Conservation (phyloP, 176 grass and related monocot genomes). For the Melocanna baccifera region DNA sequence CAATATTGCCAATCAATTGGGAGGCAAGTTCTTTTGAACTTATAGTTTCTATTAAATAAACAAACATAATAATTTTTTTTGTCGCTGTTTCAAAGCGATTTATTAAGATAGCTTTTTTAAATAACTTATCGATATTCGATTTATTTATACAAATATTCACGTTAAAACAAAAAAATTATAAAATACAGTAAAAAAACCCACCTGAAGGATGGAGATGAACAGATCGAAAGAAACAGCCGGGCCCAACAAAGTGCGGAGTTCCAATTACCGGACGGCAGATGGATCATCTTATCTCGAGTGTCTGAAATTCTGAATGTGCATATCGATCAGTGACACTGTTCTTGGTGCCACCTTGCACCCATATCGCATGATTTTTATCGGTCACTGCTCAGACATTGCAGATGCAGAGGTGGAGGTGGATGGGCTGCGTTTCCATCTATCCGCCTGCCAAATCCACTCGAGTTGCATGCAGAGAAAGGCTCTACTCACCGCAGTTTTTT, state of each 20-base stretch:
- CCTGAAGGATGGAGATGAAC: background rate
- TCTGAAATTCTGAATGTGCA: background rate
- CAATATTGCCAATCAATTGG: background rate
- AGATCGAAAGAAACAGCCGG: background rate
- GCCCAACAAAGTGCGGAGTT: background rate
- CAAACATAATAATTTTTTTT: no score
- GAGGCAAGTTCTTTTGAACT: no score
- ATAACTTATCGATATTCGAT: no score
- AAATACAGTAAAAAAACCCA: no score
- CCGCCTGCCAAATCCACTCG: no score
- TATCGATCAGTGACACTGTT: background rate
- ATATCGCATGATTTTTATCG: background rate
- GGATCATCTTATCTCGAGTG: background rate
- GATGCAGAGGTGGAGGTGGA: background rate
- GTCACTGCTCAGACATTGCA: background rate
- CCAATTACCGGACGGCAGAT: background rate
- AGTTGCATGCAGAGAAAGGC: background rate
- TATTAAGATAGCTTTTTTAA: no score
- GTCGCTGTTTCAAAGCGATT: rapidly evolving
- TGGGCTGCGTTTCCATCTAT: background rate
- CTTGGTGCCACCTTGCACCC: background rate
- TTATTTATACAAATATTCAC: no score
- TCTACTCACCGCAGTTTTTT: background rate
- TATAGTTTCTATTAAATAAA: no score
- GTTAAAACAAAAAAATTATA: no score